phyloP scores from a whole-genome alignment of 1,284 basidiomycete genomes.

The Prillingera fragicola region DNA sequence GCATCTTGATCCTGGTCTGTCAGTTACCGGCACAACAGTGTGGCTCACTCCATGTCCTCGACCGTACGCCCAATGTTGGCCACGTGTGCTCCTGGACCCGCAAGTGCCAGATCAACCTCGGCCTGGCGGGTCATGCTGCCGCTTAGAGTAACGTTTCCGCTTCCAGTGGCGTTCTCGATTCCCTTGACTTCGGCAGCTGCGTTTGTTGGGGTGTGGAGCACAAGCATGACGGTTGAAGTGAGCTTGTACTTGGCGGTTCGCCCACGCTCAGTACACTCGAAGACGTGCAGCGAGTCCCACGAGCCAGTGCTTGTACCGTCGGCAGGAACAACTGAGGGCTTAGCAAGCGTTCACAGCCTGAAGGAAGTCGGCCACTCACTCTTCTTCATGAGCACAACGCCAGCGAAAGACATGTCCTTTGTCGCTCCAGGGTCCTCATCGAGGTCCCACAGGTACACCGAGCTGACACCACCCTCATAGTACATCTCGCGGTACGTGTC shows the following conservation, averaged over 20 bases:
- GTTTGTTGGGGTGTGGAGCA: slow-evolving; percentile 62
- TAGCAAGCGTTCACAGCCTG: not conserved
- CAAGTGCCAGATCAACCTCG: slow-evolving; percentile 77
- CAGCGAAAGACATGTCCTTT: slow-evolving; percentile 64
- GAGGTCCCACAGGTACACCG: slow-evolving; percentile 96
- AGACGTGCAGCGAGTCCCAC: slow-evolving; percentile 99
- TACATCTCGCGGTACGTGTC: slow-evolving; percentile 98
- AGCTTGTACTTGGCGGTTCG: slow-evolving; percentile 93
- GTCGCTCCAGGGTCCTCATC: slow-evolving; percentile 62
- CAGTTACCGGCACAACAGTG: slow-evolving; percentile 1
- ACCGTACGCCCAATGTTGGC: slow-evolving; percentile 89
- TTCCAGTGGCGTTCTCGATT: slow-evolving; percentile 44
- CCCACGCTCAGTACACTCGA: slow-evolving; percentile 84
- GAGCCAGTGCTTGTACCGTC: slow-evolving; percentile 45
- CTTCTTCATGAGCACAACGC: slow-evolving; percentile 95
- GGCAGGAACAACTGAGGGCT: slow-evolving; percentile 10
- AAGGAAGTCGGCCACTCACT: slow-evolving; percentile 54
- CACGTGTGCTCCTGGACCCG: slow-evolving; percentile 74
- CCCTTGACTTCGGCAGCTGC: slow-evolving; percentile 41
- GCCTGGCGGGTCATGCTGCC: slow-evolving; percentile 96
- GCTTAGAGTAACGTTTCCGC: slow-evolving; percentile 75
- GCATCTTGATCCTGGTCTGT: slow-evolving; percentile 70
- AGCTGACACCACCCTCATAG: slow-evolving; percentile 94
- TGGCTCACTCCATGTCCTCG: slow-evolving; percentile 81
- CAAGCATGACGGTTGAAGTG: slow-evolving; percentile 96